Percentiles rank a stretch among this genome's conserved stretches.
phyloP scores from a whole-genome alignment of 2,329 filamentous ascomycete genomes.

The Fusarium sp. region DNA sequence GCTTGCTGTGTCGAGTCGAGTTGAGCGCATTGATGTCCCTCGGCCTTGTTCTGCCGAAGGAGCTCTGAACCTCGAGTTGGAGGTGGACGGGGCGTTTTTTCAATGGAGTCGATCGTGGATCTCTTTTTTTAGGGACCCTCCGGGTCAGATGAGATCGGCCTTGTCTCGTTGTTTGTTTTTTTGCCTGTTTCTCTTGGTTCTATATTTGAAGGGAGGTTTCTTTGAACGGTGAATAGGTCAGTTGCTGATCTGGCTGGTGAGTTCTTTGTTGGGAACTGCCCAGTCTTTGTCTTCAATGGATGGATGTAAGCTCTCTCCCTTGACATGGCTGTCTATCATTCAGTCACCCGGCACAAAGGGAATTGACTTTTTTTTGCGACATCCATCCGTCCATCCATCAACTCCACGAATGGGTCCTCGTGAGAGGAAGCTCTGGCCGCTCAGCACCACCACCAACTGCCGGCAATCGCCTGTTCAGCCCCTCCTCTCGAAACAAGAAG shows the following conservation, averaged over 20 bases:
- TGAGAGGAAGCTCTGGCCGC: conserved; percentile 15
- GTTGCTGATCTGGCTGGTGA: neutral
- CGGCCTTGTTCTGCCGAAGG: conserved; percentile 23
- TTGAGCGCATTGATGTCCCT: conserved; percentile 14
- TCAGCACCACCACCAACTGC: conserved; percentile 33
- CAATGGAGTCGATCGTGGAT: conserved; percentile 1
- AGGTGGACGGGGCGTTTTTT: conserved; percentile 15
- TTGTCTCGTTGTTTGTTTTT: conserved; percentile 18
- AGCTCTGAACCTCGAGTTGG: conserved; percentile 17
- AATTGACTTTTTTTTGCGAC: conserved; percentile 28
- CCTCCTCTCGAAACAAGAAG: conserved; percentile 43
- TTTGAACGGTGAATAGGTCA: neutral
- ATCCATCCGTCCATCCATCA: conserved; percentile 20
- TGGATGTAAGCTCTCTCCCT: conserved; percentile 3
- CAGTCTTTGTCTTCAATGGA: neutral
- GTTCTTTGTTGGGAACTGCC: neutral
- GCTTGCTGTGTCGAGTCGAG: neutral
- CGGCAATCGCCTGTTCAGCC: conserved; percentile 29
- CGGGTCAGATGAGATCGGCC: conserved; percentile 5
- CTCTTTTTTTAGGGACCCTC: conserved; percentile 13
- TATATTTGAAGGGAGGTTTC: neutral
- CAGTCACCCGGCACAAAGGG: conserved; percentile 8
- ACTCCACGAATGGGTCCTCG: conserved; percentile 12
- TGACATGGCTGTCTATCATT: conserved; percentile 11
- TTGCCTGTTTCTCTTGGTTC: neutral